Conservation (phyloP, 306 rosid genomes). For the Cajanus cajan region DNA sequence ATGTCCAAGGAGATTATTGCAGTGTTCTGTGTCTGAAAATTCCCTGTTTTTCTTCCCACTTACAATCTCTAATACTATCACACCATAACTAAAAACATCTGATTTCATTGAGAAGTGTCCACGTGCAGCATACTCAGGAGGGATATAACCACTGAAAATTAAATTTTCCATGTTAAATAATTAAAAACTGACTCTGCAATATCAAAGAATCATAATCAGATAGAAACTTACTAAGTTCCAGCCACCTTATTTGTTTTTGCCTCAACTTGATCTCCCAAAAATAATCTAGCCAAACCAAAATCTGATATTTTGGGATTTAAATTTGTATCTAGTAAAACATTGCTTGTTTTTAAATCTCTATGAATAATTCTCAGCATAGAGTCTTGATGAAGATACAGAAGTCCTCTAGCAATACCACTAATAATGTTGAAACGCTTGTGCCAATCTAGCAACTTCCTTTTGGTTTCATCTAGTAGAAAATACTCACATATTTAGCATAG, state of each 20-base stretch:
- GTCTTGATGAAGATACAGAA: constrained; percentile 24
- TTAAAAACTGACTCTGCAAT: background rate
- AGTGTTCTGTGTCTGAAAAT: background rate
- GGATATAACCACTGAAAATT: constrained; percentile 15
- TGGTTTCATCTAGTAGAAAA: background rate
- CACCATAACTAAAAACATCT: constrained; percentile 13
- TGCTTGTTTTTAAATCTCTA: background rate
- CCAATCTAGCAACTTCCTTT: background rate
- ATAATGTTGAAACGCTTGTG: background rate
- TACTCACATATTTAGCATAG: background rate
- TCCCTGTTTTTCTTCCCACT: background rate
- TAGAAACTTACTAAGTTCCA: constrained; percentile 20
- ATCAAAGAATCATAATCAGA: background rate
- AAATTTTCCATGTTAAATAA: too few species aligned
- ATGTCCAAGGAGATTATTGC: constrained; percentile 21
- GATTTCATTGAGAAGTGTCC: constrained; percentile 8
- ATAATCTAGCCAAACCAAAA: background rate
- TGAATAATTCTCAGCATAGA: constrained; percentile 13
- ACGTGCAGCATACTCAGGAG: background rate
- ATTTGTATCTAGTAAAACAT: background rate
- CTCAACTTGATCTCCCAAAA: background rate
- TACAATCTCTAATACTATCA: constrained; percentile 1
- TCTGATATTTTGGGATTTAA: constrained; percentile 12
- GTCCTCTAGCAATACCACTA: constrained; percentile 17
- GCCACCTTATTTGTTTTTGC: constrained; percentile 1